Evolutionary conservation across 257 asterid species (phyloP).

Genomic region (Capsicum rhomboideum): DNA sequence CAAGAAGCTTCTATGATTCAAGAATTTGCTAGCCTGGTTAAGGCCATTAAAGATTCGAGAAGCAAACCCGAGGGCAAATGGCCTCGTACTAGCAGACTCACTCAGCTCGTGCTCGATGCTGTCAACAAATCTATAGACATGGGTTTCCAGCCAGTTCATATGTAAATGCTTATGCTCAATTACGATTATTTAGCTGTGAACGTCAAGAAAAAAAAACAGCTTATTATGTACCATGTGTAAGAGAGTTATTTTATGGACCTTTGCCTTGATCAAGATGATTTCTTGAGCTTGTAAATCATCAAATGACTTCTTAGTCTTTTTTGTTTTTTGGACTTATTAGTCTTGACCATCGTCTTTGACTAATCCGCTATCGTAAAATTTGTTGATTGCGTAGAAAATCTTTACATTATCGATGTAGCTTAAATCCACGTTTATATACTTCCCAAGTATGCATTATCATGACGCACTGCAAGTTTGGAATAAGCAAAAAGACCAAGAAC

Average conservation of each 20-base stretch:
- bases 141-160: conserved; percentile 34
- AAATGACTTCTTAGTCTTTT: too few relatives aligned
- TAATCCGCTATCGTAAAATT: neutral
- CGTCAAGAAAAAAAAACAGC: neutral
- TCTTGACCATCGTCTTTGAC: neutral
- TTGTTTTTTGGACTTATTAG: too few relatives aligned
- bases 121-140: conserved; percentile 52
- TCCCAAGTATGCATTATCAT: neutral
- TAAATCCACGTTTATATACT: neutral
- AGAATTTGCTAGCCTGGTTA: conserved; percentile 51
- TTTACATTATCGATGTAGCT: neutral
- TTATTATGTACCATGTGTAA: neutral
- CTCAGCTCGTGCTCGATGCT: conserved; percentile 49
- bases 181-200: neutral
- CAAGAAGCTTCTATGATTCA: conserved; percentile 63
- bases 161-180: conserved; percentile 10
- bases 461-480: neutral
- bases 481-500: neutral
- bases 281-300: neutral
- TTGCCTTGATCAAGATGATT: neutral
- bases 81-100: conserved; percentile 43
- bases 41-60: conserved; percentile 22
- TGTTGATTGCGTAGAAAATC: too few relatives aligned
- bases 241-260: neutral
- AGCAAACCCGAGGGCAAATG: conserved; percentile 43